These are phyloP conservation scores for Lasiosphaeriaceae sp. DNA, from an alignment of 495 filamentous ascomycete species.

Conservation along the genomic window DNA sequence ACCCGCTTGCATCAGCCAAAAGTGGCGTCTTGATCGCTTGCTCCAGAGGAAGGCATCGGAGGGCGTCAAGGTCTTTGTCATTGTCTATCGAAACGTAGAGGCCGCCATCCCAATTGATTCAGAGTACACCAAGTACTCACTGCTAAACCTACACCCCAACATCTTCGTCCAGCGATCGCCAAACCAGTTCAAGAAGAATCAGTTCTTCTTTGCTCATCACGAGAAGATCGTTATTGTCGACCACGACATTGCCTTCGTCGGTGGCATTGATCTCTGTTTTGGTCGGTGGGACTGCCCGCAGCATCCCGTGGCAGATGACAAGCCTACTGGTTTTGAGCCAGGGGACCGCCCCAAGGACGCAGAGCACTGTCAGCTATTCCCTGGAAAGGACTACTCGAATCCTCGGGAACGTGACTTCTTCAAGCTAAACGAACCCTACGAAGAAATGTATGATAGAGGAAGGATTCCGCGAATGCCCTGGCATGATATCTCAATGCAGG, in stretches of 20 bases:
- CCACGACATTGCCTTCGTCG: constrained; percentile 92
- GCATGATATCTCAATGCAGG: constrained; percentile 99
- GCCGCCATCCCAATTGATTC: constrained; percentile 97
- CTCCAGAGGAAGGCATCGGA: constrained; percentile 89
- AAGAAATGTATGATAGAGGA: constrained; percentile 96
- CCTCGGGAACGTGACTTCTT: constrained; percentile 94
- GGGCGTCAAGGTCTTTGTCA: constrained; percentile 97
- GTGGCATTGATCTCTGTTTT: constrained; percentile 96
- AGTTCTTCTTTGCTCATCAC: constrained; percentile 99
- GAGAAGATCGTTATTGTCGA: constrained; percentile 96
- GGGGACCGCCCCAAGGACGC: constrained; percentile 70
- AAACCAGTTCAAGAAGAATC: constrained; percentile 96
- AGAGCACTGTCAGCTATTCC: constrained; percentile 94
- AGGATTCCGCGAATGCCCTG: constrained; percentile 93
- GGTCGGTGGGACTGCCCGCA: constrained; percentile 96
- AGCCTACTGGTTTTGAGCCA: constrained; percentile 88
- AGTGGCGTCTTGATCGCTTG: constrained; percentile 95
- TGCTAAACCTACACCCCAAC: constrained; percentile 94
- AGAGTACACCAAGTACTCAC: constrained; percentile 97
- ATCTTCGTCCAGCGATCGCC: constrained; percentile 93
- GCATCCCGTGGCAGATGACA: constrained; percentile 87
- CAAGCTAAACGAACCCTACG: constrained; percentile 88
- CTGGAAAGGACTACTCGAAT: constrained; percentile 98
- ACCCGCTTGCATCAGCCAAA: constrained; percentile 94
- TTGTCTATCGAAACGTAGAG: constrained; percentile 98